phyloP scores from a whole-genome alignment of 257 asterid genomes.

The Thymus quinquecostatus region DNA sequence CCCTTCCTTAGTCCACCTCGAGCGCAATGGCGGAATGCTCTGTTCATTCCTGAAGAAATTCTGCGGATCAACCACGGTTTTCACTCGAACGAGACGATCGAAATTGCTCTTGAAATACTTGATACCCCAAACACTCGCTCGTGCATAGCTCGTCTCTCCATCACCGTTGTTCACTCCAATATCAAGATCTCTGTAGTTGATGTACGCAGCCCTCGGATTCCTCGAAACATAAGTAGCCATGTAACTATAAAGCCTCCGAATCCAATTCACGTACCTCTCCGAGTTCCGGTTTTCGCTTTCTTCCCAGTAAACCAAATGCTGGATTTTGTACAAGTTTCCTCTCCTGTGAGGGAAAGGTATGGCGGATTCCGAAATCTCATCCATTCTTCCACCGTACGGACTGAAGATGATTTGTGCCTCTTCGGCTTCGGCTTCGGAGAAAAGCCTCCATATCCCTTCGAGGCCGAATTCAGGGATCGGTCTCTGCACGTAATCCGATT shows the following conservation, averaged over 20 bases:
- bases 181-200: constrained; percentile 23
- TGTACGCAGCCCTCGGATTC: constrained; percentile 4
- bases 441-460: constrained; percentile 2
- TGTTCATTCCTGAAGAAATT: constrained; percentile 13
- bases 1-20: constrained; percentile 4
- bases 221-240: constrained; percentile 22
- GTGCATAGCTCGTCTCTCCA: constrained; percentile 9
- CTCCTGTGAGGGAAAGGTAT: constrained; percentile 24
- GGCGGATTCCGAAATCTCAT: constrained; percentile 13
- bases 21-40: constrained; percentile 12
- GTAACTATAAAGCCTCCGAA: constrained; percentile 19
- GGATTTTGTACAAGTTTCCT: constrained; percentile 17
- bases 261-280: constrained; percentile 17
- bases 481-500: constrained; percentile 20
- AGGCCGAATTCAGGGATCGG: constrained; percentile 14
- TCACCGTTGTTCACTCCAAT: constrained; percentile 22
- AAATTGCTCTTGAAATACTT: constrained; percentile 23
- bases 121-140: constrained; percentile 18
- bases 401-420: constrained; percentile 1
- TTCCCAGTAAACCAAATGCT: constrained; percentile 12
- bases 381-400: constrained; percentile 30
- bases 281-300: constrained; percentile 6
- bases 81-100: constrained; percentile 18
- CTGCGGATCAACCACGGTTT: constrained; percentile 13
- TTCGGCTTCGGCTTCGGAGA: constrained; percentile 3